Percentiles rank a stretch among this genome's conserved stretches.
These are phyloP conservation scores for Amanita pseudoporphyria DNA, from an alignment of 768 basidiomycete species.

Conservation along the genomic window DNA sequence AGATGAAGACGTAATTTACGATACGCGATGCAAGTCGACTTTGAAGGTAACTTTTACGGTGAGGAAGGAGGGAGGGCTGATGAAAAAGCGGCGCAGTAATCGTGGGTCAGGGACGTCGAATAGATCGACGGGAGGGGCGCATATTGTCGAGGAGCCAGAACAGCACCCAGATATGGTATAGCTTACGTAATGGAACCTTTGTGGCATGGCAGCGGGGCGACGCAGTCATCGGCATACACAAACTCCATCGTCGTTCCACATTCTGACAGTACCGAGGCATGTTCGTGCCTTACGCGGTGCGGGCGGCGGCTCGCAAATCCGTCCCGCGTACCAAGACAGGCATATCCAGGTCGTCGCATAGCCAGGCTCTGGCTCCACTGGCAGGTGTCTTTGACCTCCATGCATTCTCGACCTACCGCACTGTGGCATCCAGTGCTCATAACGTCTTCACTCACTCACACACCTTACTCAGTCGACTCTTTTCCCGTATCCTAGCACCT, in stretches of 20 bases:
- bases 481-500: slow-evolving; percentile 49
- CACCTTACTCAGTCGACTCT: slow-evolving; percentile 44
- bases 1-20: slow-evolving; percentile 57
- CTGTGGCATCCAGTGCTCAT: slow-evolving; percentile 18
- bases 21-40: slow-evolving; percentile 63
- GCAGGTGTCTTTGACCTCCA: not conserved
- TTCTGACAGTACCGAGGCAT: not conserved
- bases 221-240: not conserved
- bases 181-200: not conserved
- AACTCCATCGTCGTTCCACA: not conserved
- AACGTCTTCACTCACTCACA: slow-evolving; percentile 44
- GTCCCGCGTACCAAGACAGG: not conserved
- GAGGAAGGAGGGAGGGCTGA: slow-evolving; percentile 33
- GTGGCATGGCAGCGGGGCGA: not conserved
- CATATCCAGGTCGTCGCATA: not conserved
- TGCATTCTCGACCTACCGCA: not conserved
- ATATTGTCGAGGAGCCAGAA: slow-evolving; percentile 23
- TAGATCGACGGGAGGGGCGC: not conserved
- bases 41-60: slow-evolving; percentile 52
- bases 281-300: slow-evolving; percentile 5
- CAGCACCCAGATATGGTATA: slow-evolving; percentile 11
- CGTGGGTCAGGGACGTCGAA: not conserved
- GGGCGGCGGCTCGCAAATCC: slow-evolving; percentile 1
- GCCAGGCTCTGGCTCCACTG: not conserved
- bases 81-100: slow-evolving; percentile 9